Evolutionary conservation across 345 rosid species (phyloP), one percentile per base, ranked within the genome.

Genomic region (Populus deltoides): DNA sequence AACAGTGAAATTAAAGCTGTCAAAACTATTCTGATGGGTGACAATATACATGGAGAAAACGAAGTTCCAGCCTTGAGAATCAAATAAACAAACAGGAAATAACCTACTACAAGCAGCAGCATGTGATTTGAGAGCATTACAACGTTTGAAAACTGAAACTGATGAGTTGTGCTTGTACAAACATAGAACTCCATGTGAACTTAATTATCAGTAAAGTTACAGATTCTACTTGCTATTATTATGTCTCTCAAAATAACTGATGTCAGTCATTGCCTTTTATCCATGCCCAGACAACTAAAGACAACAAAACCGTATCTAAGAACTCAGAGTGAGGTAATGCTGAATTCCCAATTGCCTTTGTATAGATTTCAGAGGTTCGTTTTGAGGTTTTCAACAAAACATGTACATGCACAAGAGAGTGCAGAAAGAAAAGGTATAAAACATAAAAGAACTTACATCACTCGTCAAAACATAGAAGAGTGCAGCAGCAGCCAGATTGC

Each of bases 401-500:
- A 24, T 12, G 15, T 9, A 59, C 6, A 59, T 3, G 63, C 29
- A 59, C 65, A 59, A 9, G 63, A 66, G 69, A 67, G 6, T 20
- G 18, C 6, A 15, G 68, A 6, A 20, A 16, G 39, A 10, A 71
- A 24, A 27, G 17, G 35, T 47, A 24, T 8, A 51, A 10, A 51
- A 31, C 65, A 72, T 35, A 39, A 47, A n/a, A 74, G 29, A 59
- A 80, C 97, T 89, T 87, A 96, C 99, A 75, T 96, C 97, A 82
- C 83, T 81, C n/a, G 90, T 93, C 84, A 93, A 82, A 72, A 88
- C 79, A 81, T 87, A 91, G 84, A 93, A 90, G 80, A 93, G 89
- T 38, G 93, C 83, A 25, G 89, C 97, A 75, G 93, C 94, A 78
- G 97, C 99, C 72, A 92, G 89, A 85, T 92, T 92, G 86, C 97